phyloP scores from a whole-genome alignment of 495 filamentous ascomycete genomes.

The Neurospora sp. region DNA sequence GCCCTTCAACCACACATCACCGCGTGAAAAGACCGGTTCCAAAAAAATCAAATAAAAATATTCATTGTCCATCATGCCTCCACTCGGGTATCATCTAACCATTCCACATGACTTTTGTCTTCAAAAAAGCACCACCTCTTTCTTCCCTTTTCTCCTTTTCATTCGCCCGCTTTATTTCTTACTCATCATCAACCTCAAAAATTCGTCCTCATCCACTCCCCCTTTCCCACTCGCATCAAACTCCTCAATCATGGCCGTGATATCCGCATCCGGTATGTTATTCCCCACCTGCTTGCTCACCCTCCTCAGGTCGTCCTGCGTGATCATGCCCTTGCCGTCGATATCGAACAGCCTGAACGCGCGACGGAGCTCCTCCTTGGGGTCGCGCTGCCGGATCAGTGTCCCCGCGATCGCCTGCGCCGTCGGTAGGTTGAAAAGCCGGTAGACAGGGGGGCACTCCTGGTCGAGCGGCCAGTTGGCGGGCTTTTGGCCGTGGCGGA shows the following conservation, averaged over 20 bases:
- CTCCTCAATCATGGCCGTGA: conserved; percentile 95
- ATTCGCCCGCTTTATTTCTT: conserved; percentile 13
- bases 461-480: conserved; percentile 26
- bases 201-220: conserved; percentile 81
- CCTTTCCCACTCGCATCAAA: conserved; percentile 93
- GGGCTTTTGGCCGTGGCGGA: conserved; percentile 25
- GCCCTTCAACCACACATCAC: background rate
- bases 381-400: conserved; percentile 72
- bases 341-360: conserved; percentile 84
- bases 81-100: background rate
- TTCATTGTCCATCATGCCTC: background rate
- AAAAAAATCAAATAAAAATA: background rate
- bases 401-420: conserved; percentile 74
- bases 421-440: conserved; percentile 24
- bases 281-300: conserved; percentile 90
- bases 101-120: background rate
- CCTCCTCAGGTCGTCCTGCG: conserved; percentile 70
- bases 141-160: background rate
- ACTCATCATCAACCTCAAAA: conserved; percentile 46
- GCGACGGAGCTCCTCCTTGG: conserved; percentile 79
- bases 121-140: background rate
- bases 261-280: conserved; percentile 82
- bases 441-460: conserved; percentile 27
- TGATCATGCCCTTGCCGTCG: conserved; percentile 70
- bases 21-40: background rate